Evolutionary conservation across 164 flowering plant species (phyloP).

Genomic region (Magnolia sinica): DNA sequence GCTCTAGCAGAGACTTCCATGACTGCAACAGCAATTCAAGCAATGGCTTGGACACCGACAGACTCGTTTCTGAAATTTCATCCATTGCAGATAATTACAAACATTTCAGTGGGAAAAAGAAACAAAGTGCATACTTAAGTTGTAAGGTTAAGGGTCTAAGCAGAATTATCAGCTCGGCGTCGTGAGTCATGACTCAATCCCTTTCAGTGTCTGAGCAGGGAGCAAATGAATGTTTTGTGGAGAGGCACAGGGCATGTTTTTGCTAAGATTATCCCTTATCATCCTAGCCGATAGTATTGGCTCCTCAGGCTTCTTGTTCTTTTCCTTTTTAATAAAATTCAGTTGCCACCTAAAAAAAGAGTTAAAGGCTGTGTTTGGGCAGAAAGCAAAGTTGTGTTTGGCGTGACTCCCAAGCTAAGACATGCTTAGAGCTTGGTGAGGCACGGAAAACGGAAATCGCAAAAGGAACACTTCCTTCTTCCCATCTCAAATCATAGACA

Average conservation of each 20-base stretch:
- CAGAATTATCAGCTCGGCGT: not conserved
- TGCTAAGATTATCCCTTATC: not conserved
- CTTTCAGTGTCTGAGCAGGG: not conserved
- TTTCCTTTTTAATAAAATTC: no score
- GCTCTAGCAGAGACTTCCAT: conserved; percentile 6
- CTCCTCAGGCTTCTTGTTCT: no score
- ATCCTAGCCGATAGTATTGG: not conserved
- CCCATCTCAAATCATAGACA: no score
- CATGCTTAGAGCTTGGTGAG: no score
- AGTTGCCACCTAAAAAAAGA: no score
- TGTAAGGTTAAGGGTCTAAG: not conserved
- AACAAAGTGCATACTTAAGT: not conserved
- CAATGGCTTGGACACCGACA: conserved; percentile 11
- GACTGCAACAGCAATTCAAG: conserved; percentile 2
- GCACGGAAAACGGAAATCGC: no score
- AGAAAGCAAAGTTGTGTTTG: no score
- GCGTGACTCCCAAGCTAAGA: no score
- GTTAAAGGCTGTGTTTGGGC: no score
- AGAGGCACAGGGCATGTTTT: not conserved
- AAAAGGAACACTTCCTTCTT: no score
- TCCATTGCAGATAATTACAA: not conserved
- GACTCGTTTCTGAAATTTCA: not conserved
- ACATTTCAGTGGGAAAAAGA: not conserved
- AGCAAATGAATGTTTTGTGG: not conserved
- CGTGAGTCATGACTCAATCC: not conserved